Evolutionary conservation across 805 yeast species (phyloP), one percentile per base, ranked within the genome.

Genomic region (Suhomyces canberraensis): DNA sequence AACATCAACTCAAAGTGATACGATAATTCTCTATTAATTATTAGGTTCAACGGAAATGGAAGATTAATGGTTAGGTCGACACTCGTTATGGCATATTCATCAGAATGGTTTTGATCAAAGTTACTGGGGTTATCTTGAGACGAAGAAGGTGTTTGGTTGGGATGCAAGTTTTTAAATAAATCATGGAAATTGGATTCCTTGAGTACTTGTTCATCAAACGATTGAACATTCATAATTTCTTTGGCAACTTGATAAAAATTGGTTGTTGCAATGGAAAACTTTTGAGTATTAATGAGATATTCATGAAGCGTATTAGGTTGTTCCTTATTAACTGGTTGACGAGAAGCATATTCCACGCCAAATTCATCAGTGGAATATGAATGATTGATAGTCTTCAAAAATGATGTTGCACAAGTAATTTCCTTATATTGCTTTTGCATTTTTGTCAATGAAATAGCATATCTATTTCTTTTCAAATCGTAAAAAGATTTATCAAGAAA

Each of bases 21-120:
- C 13, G 87, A 65, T 17, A 81, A 78, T 11, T 88, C 82, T 37
- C 80, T 75, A 13, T 84, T 78, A 1, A 88, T 63, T 1, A 93
- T 69, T 17, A 91, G 66, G 50, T 88, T 88, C 33, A 88, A 60
- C 0, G 99, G 99, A 54, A 87, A 93, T 3, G 97, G 96, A 16
- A 90, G 58, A n/a, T 71, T 59, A 6, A 81, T 41, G 28, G 80
- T 78, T 30, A 83, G 58, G 40, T 75, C 76, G 8, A 83, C 55
- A 34, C 73, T 72, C 31, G 79, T 66, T 1, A 82, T 65, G 1
- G 77, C 52, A 31, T 66, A 68, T 19, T 66, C 53, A 24, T 45
- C 46, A n/a, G 39, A 36, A 14, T 42, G 45, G 37, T 45, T 42
- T 16, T 33, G 45, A 24, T 41, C 45, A 16, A 30, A 18, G 9